Conservation (phyloP, 176 grass and related monocot species). For the Triticum dicoccoides region DNA sequence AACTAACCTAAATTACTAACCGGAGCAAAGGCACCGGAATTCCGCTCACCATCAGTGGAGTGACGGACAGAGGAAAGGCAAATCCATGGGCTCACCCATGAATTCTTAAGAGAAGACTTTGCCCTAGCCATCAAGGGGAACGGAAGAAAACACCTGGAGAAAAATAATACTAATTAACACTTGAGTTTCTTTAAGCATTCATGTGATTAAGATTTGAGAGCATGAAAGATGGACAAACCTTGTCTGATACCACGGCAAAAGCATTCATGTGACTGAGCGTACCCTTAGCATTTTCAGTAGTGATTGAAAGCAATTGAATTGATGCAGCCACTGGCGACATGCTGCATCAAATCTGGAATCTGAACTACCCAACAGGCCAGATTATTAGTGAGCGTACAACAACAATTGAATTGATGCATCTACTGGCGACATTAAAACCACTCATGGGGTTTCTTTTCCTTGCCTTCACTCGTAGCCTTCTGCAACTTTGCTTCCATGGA, state of each 20-base stretch:
- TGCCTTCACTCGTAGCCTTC: conserved; percentile 1
- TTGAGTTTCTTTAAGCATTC: no score
- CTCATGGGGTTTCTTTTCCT: conserved; percentile 25
- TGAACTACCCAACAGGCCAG: background rate
- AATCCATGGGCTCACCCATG: no score
- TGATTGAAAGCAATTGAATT: background rate
- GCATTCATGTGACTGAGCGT: background rate
- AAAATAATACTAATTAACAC: no score
- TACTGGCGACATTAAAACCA: background rate
- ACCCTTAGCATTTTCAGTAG: background rate
- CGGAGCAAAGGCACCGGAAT: no score
- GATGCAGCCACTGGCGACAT: conserved; percentile 21
- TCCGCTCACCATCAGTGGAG: no score
- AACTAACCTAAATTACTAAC: no score
- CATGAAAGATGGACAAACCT: background rate
- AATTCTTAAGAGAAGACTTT: no score
- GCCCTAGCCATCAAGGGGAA: no score
- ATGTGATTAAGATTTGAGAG: background rate
- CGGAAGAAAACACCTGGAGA: no score
- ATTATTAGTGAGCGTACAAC: no score
- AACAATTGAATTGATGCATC: no score
- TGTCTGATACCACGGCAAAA: background rate
- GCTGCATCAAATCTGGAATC: conserved; percentile 13
- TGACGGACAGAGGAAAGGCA: no score
- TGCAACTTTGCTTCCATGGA: background rate